Conservation (phyloP, 2,329 filamentous ascomycete species). For the Microcyclospora tardicrescens region DNA sequence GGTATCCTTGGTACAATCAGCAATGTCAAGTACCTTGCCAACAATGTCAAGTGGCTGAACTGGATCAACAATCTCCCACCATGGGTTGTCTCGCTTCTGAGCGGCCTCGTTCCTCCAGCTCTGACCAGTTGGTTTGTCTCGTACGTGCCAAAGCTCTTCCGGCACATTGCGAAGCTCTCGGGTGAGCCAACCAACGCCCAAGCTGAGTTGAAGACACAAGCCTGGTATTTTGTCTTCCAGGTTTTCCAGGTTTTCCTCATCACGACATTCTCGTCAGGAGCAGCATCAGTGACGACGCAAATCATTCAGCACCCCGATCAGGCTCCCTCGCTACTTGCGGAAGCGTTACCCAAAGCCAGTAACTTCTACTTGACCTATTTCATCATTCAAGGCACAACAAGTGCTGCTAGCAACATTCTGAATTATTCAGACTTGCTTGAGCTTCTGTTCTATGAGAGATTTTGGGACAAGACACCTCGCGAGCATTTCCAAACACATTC, state of each 20-base stretch:
- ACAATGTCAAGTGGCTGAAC: slow-evolving; percentile 15
- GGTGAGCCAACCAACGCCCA: slow-evolving; percentile 29
- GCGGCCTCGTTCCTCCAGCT: slow-evolving; percentile 21
- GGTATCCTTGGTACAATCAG: slow-evolving; percentile 22
- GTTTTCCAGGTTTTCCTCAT: slow-evolving; percentile 32
- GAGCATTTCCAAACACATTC: slow-evolving; percentile 34
- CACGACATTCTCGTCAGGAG: slow-evolving; percentile 27
- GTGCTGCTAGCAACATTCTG: slow-evolving; percentile 19
- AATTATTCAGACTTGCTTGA: slow-evolving; percentile 22
- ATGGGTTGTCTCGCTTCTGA: slow-evolving; percentile 18
- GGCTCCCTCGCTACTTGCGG: slow-evolving; percentile 22
- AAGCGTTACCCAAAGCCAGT: slow-evolving; percentile 25
- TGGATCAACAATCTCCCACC: slow-evolving; percentile 21
- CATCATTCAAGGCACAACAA: slow-evolving; percentile 24
- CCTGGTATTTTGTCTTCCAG: slow-evolving; percentile 29
- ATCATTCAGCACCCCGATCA: slow-evolving; percentile 22
- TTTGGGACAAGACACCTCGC: slow-evolving; percentile 31
- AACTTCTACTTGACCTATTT: slow-evolving; percentile 32
- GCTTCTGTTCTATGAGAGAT: slow-evolving; percentile 21
- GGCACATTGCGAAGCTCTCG: slow-evolving; percentile 22
- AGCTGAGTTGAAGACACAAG: slow-evolving; percentile 29
- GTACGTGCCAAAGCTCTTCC: slow-evolving; percentile 23
- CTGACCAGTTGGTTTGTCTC: slow-evolving; percentile 21
- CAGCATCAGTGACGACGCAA: slow-evolving; percentile 20
- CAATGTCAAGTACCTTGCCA: slow-evolving; percentile 21